Evolutionary conservation across 495 filamentous ascomycete species (phyloP), one percentile per base, ranked within the genome.

Genomic region (Aspergillus asperescens): DNA sequence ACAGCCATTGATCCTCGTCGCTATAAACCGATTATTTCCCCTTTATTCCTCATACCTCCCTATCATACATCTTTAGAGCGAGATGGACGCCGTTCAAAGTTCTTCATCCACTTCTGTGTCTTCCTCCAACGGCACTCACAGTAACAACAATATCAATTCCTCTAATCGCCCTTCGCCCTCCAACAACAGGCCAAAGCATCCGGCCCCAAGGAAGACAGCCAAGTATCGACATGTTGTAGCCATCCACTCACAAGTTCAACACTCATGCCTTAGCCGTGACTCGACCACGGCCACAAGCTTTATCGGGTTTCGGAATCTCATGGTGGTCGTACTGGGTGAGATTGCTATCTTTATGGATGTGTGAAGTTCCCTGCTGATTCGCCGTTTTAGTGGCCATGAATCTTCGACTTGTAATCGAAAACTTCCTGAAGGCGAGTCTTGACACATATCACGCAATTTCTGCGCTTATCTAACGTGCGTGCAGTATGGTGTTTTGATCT

Each of bases 401-500:
- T 59, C 74, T 98, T 7, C 81, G 93, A 56, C 76, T 98, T 54
- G 84, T 98, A 54, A 89, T 98, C 59, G 93, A 97, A 73, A 98
- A 98, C 61, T 95, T 89, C 60, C 87, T 90, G 76, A 98, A 98
- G 77, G 90, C 89, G 25, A 47, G 51, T n/a, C 32, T 35, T 35
- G 13, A 1, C 16, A n/a, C 8, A 35, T 47, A 34, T 38, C 32
- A 59, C 59, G 71, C 38, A 8, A 22, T 18, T 28, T 16, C 15
- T 42, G n/a, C 10, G 23, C 34, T 45, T 31, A 43, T 20, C n/a
- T 41, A 32, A 27, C 31, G 27, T 3, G 44, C 9, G n/a, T n/a
- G 27, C 61, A 93, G 86, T 96, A 96, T 64, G 91, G 91, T 20
- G 89, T 97, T 35, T 74, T 98, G 10, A 94, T 98, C 52, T 95